Base-by-base conservation (phyloP, 176 grass and related monocot genomes). In the Zea mays region DNA sequence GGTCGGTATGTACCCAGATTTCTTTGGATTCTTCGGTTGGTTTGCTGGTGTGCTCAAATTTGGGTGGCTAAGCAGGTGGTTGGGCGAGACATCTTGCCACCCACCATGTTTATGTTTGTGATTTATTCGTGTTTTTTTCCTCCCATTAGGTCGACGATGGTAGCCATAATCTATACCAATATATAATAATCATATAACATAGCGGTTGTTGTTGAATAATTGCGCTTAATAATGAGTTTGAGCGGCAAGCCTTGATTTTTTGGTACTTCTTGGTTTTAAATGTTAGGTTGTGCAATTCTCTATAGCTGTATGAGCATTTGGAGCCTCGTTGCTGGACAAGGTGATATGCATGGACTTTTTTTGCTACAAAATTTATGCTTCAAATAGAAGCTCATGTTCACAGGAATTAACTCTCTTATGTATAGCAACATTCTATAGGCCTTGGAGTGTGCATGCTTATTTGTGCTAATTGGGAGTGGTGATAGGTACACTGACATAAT, bases 381-480 rank as follows among this genome's bases (percentile, higher is more conserved):
- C n/a, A n/a, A n/a, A n/a, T n/a, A 47, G 8, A 38, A 58, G 39
- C 33, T 7, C n/a, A 40, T 58, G 16, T 48, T 38, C 14, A 10
- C 39, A 19, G 14, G 15, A 33, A 16, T 67, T 68, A 21, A 60
- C 75, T 15, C 41, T 77, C 7, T 4, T 66, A 35, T 65, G 46
- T 58, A 27, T 76, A 63, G 33, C 42, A 58, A 40, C 58, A 72
- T 87, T 82, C 49, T 77, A 79, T 87, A 82, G 58, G 40, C 67
- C 58, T 40, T 82, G 17, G 33, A 59, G 39, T 82, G 45, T 77
- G 43, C 72, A 63, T 81, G 50, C 35, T 58, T 61, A 50, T 5
- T 66, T 78, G 34, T 60, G 59, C 34, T 67, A 82, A 48, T 9
- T 71, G 65, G 65, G 57, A 40, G 55, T 20, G 13, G n/a, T 36